Evolutionary conservation across 108 stramenopile genomes (phyloP).

Genomic region (Aureococcus anophagefferens): DNA sequence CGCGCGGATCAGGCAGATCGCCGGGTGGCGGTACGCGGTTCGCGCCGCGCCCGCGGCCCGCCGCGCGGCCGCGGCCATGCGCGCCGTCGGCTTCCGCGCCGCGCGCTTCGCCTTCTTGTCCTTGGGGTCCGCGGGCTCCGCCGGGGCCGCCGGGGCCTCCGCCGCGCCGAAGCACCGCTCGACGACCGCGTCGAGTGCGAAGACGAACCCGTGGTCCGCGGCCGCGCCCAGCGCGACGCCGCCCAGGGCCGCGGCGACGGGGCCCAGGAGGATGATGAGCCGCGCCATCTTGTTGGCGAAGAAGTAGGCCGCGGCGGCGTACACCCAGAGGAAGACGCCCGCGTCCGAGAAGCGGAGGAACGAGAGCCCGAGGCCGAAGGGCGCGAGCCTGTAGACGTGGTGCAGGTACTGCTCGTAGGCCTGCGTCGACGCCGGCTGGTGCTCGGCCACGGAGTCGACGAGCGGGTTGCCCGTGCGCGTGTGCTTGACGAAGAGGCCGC

Average conservation of each 20-base stretch:
- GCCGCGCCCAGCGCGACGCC: conserved; percentile 74
- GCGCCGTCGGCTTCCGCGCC: too few species aligned
- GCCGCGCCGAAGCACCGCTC: conserved; percentile 3
- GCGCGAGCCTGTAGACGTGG: conserved; percentile 77
- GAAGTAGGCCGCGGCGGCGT: conserved; percentile 80
- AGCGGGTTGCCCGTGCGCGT: conserved; percentile 84
- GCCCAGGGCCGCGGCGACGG: conserved; percentile 71
- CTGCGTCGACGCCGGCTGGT: conserved; percentile 83
- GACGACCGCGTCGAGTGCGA: conserved; percentile 16
- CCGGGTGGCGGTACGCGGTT: too few species aligned
- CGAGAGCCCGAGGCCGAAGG: conserved; percentile 70
- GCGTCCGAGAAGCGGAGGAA: conserved; percentile 59
- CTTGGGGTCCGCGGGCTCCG: not conserved
- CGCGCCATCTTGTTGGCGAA: conserved; percentile 95
- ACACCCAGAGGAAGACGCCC: conserved; percentile 72
- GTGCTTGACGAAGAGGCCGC: conserved; percentile 77
- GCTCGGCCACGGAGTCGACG: conserved; percentile 86
- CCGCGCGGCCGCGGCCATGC: too few species aligned
- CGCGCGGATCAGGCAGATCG: conserved; percentile 1
- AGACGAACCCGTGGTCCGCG: conserved; percentile 51
- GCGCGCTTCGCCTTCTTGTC: conserved; percentile 32
- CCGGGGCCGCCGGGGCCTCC: conserved; percentile 3
- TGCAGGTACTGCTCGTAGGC: conserved; percentile 97
- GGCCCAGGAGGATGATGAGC: conserved; percentile 83
- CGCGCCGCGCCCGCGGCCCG: too few species aligned